Evolutionary conservation across 805 yeast genomes (phyloP), one percentile per base, ranked within the genome.

Genomic region (Zygoascus flipseniorum): DNA sequence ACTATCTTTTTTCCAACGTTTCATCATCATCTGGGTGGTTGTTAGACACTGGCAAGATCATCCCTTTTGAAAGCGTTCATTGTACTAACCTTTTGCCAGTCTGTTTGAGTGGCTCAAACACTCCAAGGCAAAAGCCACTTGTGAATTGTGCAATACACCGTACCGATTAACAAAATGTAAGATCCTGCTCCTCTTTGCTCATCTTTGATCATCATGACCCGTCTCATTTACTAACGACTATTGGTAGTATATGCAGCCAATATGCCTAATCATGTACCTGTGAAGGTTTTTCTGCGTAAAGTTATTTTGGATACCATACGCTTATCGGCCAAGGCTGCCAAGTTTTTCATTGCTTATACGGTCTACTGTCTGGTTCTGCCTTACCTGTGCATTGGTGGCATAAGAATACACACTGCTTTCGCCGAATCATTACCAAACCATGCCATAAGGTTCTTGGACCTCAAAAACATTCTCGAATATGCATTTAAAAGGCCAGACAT

Each of bases 141-240:
- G 98, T 76, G 98, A 92, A 66, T 86, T 93, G 43, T 93, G 98
- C 67, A 85, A 89, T 62, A 74, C 85, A 37, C 79, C 81, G 31
- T 89, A 85, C 68, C 76, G 74, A 53, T 86, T 86, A 66, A 75
- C 76, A 31, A 85, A 88, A 43, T 26, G 61, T 59, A 42, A 31
- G 60, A 23, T 23, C 28, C 6, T 23, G 28, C 42, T 9, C 18
- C 35, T 14, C 41, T 23, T 20, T 43, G 18, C 26, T 11, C 18
- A 13, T 50, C 20, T 35, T 6, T 49, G 47, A 4, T 10, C 13
- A 26, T 20, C 32, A 20, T 52, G 8, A 35, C 39, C 39, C 39
- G 13, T 35, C 39, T 8, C 28, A 6, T 23, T 23, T 23, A 23
- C 28, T 23, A 23, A 23, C 28, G 6, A 28, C 28, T 13, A n/a